Conservation (phyloP, 148 eudicot species). For the Rhododendron mucronatum region DNA sequence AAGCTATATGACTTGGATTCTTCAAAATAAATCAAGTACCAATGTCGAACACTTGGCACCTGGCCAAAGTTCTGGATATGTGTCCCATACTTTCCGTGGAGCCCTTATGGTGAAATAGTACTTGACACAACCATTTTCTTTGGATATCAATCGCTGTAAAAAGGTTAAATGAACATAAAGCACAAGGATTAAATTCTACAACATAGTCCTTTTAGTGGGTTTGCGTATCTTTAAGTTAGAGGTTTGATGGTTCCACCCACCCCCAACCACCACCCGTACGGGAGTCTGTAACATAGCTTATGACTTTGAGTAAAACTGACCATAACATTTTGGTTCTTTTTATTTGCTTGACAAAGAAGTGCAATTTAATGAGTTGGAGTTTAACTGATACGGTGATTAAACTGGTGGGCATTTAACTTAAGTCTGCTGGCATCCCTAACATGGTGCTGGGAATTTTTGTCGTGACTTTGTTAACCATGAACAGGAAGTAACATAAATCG, state of each 20-base stretch:
- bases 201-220: neutral
- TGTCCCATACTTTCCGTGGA: neutral
- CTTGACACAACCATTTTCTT: neutral
- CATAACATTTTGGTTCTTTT: neutral
- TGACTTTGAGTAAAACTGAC: neutral
- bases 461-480: neutral
- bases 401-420: neutral
- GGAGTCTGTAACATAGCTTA: neutral
- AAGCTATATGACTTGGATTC: neutral
- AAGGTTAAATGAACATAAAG: neutral
- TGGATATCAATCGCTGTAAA: neutral
- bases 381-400: neutral
- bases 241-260: neutral
- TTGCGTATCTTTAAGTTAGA: neutral
- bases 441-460: constrained; percentile 1
- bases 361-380: neutral
- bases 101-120: neutral
- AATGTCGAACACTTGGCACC: neutral
- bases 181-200: neutral
- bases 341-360: neutral
- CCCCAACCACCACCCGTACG: neutral
- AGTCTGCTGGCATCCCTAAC: neutral
- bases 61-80: neutral
- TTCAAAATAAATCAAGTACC: neutral
- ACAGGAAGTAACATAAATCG: neutral